A percentile compares a stretch with the other conserved stretches of the same genome.
phyloP scores from a whole-genome alignment of 148 eudicot genomes.

The Talinum fruticosum region DNA sequence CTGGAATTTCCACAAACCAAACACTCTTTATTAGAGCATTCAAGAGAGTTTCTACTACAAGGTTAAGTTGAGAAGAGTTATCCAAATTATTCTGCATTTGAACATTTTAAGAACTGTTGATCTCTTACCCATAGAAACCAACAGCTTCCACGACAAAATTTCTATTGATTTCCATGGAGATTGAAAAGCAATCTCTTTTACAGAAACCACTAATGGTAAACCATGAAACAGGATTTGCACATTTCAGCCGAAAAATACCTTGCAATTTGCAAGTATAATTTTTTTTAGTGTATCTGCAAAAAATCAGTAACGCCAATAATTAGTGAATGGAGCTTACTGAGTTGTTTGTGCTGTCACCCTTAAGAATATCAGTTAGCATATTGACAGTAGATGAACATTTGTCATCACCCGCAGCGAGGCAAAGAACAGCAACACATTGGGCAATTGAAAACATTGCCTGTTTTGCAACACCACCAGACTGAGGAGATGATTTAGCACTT shows the following conservation, averaged over 20 bases:
- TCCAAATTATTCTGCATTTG: not conserved
- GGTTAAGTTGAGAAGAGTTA: not conserved
- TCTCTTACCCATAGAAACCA: not conserved
- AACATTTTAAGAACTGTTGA: not conserved
- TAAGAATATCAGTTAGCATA: conserved; percentile 83
- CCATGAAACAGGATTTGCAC: not conserved
- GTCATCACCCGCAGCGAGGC: conserved; percentile 89
- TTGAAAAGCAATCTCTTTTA: not conserved
- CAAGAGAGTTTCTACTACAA: not conserved
- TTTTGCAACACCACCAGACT: conserved; percentile 86
- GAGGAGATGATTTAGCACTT: conserved; percentile 81
- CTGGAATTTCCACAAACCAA: not conserved
- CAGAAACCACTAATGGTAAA: not conserved
- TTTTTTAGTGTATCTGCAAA: not conserved
- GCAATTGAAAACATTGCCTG: conserved; percentile 96
- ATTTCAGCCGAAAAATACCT: not conserved
- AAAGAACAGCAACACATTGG: conserved; percentile 97
- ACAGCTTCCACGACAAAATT: not conserved
- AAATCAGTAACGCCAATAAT: not conserved
- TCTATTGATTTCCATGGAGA: not conserved
- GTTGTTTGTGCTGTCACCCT: conserved; percentile 62
- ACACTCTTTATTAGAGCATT: too few species aligned
- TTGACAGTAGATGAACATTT: conserved; percentile 77
- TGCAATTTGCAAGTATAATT: not conserved
- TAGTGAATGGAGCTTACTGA: conserved; percentile 48